Evolutionary conservation across 179 eudicot genomes (phyloP).

Genomic region (Beta macrorhiza): DNA sequence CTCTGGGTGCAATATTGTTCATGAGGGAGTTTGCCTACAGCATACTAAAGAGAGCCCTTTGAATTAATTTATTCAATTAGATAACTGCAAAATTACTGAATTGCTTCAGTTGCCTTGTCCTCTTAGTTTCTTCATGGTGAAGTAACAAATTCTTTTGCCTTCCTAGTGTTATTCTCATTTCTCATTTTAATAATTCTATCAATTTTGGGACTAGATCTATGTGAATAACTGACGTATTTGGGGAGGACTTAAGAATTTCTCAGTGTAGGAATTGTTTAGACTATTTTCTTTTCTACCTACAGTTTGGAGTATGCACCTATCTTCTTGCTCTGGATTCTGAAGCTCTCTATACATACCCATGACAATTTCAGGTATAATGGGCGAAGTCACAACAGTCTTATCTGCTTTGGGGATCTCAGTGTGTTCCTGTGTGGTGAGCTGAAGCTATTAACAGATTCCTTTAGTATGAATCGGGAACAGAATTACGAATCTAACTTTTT

Average conservation of each 20-base stretch:
- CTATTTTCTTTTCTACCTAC: not conserved
- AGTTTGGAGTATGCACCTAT: not conserved
- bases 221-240: not conserved
- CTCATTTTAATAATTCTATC: not conserved
- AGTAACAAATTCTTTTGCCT: not conserved
- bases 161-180: not conserved
- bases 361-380: slow-evolving; percentile 64
- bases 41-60: not conserved
- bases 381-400: slow-evolving; percentile 66
- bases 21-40: not conserved
- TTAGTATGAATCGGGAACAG: not conserved
- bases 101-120: not conserved
- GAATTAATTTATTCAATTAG: not conserved
- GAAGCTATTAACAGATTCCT: slow-evolving; percentile 3
- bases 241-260: not conserved
- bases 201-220: not conserved
- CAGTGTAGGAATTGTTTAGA: not conserved
- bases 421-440: slow-evolving; percentile 87
- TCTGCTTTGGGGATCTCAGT: slow-evolving; percentile 64
- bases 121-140: not conserved
- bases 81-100: not conserved
- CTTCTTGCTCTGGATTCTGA: slow-evolving; percentile 8
- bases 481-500: not conserved
- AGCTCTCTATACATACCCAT: not conserved
- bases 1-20: not conserved